Base-by-base conservation (phyloP, 768 basidiomycete genomes). In the Tylopilus subfusipes region DNA sequence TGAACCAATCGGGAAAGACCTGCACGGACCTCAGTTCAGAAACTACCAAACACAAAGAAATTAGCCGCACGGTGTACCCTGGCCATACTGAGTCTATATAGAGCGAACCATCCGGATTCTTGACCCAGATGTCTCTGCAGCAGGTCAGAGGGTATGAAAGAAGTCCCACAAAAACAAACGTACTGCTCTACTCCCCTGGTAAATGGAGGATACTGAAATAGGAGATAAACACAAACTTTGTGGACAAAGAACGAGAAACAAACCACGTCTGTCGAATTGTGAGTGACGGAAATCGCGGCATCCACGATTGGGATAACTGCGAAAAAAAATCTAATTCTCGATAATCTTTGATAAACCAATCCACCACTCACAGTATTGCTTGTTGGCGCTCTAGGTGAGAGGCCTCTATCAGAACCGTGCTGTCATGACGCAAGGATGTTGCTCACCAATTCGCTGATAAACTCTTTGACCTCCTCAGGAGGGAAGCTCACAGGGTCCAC, bases 51-150 rank as follows among this genome's bases (percentile, higher is more conserved):
- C 7, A 25, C 22, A 14, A 18, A 27, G 13, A 0, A 33, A 40
- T 16, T 2, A 29, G n/a, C 63, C 74, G n/a, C 38, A 83, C 85
- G 14, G 85, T 86, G 68, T 81, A 85, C 12, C 87, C 87, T 11
- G 87, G 86, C 86, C 85, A 90, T 6, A 88, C 88, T 65, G 85
- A 76, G 6, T 89, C 89, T 16, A 88, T 69, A 66, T 86, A 89
- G 60, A 84, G 79, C 40, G 82, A 77, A 0, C 81, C 82, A 63
- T 89, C 84, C 0, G 84, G 83, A 64, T 90, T 88, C 62, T 82
- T 87, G 49, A 90, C 78, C 70, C 84, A 90, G 2, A 84, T 78
- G 39, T 81, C 78, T 44, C 84, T 86, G 59, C 25, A 22, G n/a
- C 31, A 21, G 11, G 39, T 56, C 13, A 31, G 30, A 34, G 18